Evolutionary conservation across 768 basidiomycete genomes (phyloP).

Genomic region (Tubosaeta sp.): DNA sequence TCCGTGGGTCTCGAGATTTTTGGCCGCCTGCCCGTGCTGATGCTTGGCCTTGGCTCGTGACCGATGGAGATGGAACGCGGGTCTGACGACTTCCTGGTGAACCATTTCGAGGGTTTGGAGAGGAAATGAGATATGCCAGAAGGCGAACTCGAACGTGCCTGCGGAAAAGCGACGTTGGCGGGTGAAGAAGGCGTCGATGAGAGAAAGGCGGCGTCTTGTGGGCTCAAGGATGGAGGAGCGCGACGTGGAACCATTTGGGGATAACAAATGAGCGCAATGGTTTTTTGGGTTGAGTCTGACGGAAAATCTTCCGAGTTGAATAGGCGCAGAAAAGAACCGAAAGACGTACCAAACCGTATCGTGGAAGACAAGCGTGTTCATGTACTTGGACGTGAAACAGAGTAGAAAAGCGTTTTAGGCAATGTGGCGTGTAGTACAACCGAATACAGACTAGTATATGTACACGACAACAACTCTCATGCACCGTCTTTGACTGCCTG

Average conservation of each 20-base stretch:
- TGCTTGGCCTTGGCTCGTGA: conserved; percentile 48
- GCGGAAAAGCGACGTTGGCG: conserved; percentile 36
- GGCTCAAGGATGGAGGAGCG: conserved; percentile 36
- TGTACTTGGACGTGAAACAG: conserved; percentile 19
- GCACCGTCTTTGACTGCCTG: conserved; percentile 38
- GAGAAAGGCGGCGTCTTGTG: conserved; percentile 27
- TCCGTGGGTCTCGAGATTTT: conserved; percentile 86
- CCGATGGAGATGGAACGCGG: conserved; percentile 40
- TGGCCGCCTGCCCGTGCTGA: conserved; percentile 52
- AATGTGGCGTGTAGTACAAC: conserved; percentile 18
- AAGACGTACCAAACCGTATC: conserved; percentile 8
- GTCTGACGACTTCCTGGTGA: conserved; percentile 54
- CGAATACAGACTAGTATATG: not conserved
- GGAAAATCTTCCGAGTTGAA: not conserved
- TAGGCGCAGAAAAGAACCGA: not conserved
- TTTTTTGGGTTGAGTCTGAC: conserved; percentile 1
- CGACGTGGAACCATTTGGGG: conserved; percentile 49
- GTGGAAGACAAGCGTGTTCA: conserved; percentile 3
- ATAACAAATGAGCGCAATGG: conserved; percentile 10
- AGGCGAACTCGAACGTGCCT: conserved; percentile 59
- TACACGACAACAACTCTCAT: not conserved
- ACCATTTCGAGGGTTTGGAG: conserved; percentile 70
- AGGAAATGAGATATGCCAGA: conserved; percentile 61
- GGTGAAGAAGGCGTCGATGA: conserved; percentile 30
- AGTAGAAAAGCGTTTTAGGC: conserved; percentile 15